phyloP scores from a whole-genome alignment of 1,284 basidiomycete species.

The Tylopilus sp. region DNA sequence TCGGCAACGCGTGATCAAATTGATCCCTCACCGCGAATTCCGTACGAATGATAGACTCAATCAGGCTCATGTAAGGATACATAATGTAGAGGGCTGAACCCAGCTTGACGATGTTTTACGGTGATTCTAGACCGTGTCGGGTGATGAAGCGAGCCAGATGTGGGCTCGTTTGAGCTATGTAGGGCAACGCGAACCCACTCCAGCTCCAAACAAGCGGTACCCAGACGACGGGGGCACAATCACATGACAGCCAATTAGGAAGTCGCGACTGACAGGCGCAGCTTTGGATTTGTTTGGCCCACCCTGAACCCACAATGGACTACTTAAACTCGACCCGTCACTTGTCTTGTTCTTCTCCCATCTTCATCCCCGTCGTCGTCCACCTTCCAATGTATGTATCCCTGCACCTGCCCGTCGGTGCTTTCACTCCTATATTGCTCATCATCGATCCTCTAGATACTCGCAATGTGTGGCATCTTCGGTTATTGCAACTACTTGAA shows the following conservation, averaged over 20 bases:
- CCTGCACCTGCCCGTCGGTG: background rate
- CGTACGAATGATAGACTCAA: too few relatives aligned
- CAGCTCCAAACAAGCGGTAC: conserved; percentile 12
- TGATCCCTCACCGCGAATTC: conserved; percentile 1
- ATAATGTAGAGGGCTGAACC: conserved; percentile 4
- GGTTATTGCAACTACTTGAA: conserved; percentile 91
- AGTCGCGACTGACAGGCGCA: conserved; percentile 2
- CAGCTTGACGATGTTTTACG: background rate
- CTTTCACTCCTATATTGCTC: background rate
- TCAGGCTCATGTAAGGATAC: conserved; percentile 12
- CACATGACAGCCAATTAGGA: conserved; percentile 1
- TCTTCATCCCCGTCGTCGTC: conserved; percentile 22
- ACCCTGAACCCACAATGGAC: conserved; percentile 29
- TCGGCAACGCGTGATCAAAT: background rate
- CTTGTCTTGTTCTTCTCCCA: conserved; percentile 18
- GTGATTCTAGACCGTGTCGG: conserved; percentile 1
- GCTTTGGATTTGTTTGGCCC: conserved; percentile 31
- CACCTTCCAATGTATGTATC: conserved; percentile 19
- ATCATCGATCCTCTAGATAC: conserved; percentile 2
- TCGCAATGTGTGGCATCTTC: conserved; percentile 90
- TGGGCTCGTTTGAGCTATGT: conserved; percentile 4
- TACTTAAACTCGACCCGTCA: conserved; percentile 29
- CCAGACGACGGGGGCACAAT: conserved; percentile 17
- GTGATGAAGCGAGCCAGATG: background rate
- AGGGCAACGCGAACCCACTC: conserved; percentile 17